A percentile compares a stretch with the other conserved stretches of the same genome.
These are phyloP conservation scores for Monilinia fructicola DNA, from an alignment of 2,329 filamentous ascomycete genomes.

Conservation along the genomic window DNA sequence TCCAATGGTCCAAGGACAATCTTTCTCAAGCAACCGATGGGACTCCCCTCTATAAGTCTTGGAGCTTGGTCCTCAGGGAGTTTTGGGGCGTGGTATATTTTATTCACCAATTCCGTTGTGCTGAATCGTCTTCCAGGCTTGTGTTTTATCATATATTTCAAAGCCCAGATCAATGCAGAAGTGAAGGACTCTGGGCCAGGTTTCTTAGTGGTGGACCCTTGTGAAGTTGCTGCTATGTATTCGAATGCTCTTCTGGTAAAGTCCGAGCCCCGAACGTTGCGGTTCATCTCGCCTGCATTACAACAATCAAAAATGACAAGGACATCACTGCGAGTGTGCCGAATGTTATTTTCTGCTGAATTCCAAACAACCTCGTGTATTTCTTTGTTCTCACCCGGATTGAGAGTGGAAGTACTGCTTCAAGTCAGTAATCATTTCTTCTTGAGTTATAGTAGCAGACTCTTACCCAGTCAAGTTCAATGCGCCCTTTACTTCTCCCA, in stretches of 20 bases:
- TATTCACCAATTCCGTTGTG: neutral
- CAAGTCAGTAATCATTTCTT: neutral
- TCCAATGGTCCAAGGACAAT: conserved; percentile 16
- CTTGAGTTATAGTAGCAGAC: neutral
- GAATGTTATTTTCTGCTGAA: conserved; percentile 6
- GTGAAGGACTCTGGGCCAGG: conserved; percentile 19
- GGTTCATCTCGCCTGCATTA: conserved; percentile 26
- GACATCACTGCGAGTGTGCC: conserved; percentile 24
- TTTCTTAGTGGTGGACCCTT: conserved; percentile 25
- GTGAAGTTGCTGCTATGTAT: conserved; percentile 26
- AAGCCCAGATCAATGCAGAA: conserved; percentile 9
- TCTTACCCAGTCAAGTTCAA: conserved; percentile 4
- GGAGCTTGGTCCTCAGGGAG: conserved; percentile 25
- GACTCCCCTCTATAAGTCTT: neutral
- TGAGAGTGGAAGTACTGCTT: neutral
- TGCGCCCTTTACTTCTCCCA: neutral
- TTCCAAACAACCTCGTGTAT: conserved; percentile 11
- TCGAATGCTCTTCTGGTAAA: conserved; percentile 27
- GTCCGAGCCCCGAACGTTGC: neutral
- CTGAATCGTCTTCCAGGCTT: conserved; percentile 6
- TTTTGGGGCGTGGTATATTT: conserved; percentile 23
- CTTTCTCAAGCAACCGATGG: neutral
- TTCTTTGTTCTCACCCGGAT: neutral
- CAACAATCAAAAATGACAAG: conserved; percentile 33
- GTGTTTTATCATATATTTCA: neutral